Percentiles rank a stretch among this genome's conserved stretches.
phyloP scores from a whole-genome alignment of 2,329 filamentous ascomycete species.

The Ustulina deusta region DNA sequence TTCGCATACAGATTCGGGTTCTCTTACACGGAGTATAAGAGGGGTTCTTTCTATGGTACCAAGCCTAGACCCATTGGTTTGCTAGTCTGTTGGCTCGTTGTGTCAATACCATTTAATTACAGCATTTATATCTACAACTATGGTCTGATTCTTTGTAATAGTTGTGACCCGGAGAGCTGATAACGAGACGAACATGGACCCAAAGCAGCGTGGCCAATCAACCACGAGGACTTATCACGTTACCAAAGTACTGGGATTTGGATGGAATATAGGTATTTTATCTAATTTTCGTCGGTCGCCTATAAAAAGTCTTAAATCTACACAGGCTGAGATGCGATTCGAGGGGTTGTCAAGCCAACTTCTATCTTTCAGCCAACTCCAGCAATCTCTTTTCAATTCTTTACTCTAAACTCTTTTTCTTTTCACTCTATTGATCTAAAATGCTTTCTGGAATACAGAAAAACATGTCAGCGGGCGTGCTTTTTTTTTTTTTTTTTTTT shows the following conservation, averaged over 20 bases:
- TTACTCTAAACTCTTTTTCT: neutral
- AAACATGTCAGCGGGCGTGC: conserved; percentile 12
- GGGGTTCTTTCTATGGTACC: neutral
- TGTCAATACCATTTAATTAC: neutral
- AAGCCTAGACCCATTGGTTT: neutral
- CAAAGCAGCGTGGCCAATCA: neutral
- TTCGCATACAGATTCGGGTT: too few relatives aligned
- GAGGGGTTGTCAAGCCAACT: neutral
- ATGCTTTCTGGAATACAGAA: neutral
- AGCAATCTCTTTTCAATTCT: neutral
- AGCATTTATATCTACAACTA: neutral
- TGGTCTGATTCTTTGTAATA: neutral
- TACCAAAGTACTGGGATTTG: neutral
- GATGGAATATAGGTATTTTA: neutral
- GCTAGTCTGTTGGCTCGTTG: neutral
- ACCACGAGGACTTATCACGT: neutral
- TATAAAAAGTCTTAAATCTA: neutral
- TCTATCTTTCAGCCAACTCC: neutral
- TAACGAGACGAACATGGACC: neutral
- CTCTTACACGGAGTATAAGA: neutral
- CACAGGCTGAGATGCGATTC: neutral
- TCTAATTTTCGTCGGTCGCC: neutral
- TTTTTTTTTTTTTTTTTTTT: neutral
- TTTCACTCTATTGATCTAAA: neutral
- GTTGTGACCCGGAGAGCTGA: neutral